Conservation (phyloP, 208 protist genomes). For the Herpetomonas samuelpessoai region DNA sequence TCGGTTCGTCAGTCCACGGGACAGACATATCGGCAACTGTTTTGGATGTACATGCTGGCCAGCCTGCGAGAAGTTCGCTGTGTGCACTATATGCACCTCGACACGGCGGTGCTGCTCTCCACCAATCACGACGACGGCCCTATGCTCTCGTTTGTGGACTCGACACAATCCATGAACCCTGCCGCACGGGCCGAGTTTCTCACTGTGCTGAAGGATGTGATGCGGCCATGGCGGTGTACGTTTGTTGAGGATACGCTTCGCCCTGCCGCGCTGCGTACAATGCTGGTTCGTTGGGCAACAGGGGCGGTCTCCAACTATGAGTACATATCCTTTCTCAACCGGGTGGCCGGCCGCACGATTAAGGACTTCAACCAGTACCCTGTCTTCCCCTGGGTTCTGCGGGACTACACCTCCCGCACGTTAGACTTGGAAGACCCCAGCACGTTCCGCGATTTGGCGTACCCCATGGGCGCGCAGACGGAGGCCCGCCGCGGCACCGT, state of each 20-base stretch:
- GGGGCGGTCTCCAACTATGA: constrained; percentile 93
- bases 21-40: constrained; percentile 60
- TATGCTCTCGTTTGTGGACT: constrained; percentile 81
- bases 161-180: constrained; percentile 85
- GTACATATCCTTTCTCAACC: constrained; percentile 93
- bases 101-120: constrained; percentile 73
- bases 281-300: constrained; percentile 89
- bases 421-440: constrained; percentile 64
- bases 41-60: constrained; percentile 58
- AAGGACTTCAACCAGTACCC: constrained; percentile 95
- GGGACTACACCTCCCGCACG: constrained; percentile 77
- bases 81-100: constrained; percentile 84
- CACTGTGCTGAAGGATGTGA: constrained; percentile 52
- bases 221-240: constrained; percentile 25
- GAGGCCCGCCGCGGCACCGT: constrained; percentile 69
- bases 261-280: constrained; percentile 42
- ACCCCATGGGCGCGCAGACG: constrained; percentile 96
- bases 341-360: constrained; percentile 81
- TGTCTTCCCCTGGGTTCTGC: constrained; percentile 95
- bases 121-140: constrained; percentile 67
- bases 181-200: constrained; percentile 71
- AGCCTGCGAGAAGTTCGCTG: constrained; percentile 60
- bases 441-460: constrained; percentile 91
- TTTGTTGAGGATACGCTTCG: constrained; percentile 69
- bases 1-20: constrained; percentile 78